These are phyloP conservation scores for Leccinum rimulosum DNA, from an alignment of 768 basidiomycete genomes.

Conservation along the genomic window DNA sequence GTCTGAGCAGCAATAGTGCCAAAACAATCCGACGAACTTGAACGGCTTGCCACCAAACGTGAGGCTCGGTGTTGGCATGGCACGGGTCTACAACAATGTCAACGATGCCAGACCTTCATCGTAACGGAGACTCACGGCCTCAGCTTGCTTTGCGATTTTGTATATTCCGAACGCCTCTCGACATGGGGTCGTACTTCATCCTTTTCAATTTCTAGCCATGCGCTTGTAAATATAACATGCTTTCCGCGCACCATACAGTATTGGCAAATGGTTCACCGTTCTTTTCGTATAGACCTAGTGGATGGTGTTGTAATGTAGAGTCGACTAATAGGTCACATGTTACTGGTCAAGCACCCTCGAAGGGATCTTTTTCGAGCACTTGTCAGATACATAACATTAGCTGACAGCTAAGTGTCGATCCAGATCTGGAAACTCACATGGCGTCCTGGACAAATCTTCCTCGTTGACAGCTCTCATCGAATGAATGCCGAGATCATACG, in stretches of 20 bases:
- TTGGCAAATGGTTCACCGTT: not conserved
- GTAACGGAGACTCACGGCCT: not conserved
- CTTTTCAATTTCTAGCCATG: conserved; percentile 5
- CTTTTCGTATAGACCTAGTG: conserved; percentile 4
- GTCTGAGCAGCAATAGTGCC: too few relatives aligned
- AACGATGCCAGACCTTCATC: too few relatives aligned
- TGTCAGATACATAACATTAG: not conserved
- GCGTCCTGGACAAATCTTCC: conserved; percentile 47
- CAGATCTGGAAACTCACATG: conserved; percentile 23
- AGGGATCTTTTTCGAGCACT: conserved; percentile 29
- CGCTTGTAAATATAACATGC: conserved; percentile 28
- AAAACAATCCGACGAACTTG: too few relatives aligned
- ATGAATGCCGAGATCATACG: conserved; percentile 81
- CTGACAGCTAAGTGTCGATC: not conserved
- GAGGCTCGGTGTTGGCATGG: too few relatives aligned
- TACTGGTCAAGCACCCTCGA: conserved; percentile 18
- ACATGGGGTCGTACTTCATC: conserved; percentile 4
- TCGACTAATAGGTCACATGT: not conserved
- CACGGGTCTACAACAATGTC: too few relatives aligned
- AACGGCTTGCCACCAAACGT: too few relatives aligned
- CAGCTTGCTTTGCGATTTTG: conserved; percentile 13
- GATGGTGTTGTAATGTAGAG: not conserved
- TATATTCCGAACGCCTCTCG: conserved; percentile 9
- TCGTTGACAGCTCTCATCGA: conserved; percentile 80
- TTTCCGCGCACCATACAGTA: not conserved